Evolutionary conservation across 495 filamentous ascomycete genomes (phyloP).

Genomic region (Penicillium longicatenatum): DNA sequence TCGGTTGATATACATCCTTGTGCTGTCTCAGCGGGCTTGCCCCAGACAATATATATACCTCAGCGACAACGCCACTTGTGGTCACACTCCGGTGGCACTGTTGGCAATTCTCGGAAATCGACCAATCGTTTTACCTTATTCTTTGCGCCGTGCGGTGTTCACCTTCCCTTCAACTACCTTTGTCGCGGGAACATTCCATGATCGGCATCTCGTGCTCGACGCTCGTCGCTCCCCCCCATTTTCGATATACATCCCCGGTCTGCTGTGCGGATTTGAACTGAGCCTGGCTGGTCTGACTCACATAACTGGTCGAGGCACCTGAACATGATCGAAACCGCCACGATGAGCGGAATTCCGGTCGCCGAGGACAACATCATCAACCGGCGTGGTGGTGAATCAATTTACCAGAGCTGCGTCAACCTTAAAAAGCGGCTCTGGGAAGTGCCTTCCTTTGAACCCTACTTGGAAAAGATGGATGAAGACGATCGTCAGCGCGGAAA

Average conservation of each 20-base stretch:
- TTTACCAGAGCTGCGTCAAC: slow-evolving; percentile 92
- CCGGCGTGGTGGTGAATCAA: slow-evolving; percentile 84
- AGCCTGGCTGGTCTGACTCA: slow-evolving; percentile 36
- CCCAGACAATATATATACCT: not conserved
- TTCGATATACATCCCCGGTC: slow-evolving; percentile 22
- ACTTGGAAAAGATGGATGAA: slow-evolving; percentile 63
- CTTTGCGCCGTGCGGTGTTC: slow-evolving; percentile 72
- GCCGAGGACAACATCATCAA: slow-evolving; percentile 93
- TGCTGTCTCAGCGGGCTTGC: slow-evolving; percentile 2
- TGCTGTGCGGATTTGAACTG: slow-evolving; percentile 45
- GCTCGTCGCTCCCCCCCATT: slow-evolving; percentile 28
- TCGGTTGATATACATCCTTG: slow-evolving; percentile 15
- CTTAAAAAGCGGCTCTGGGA: slow-evolving; percentile 76
- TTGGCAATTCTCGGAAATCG: not conserved
- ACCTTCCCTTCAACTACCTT: slow-evolving; percentile 55
- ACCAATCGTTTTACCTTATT: not conserved
- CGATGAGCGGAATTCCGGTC: slow-evolving; percentile 57
- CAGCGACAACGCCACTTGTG: slow-evolving; percentile 2
- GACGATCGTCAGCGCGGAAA: slow-evolving; percentile 60
- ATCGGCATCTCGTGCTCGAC: slow-evolving; percentile 34
- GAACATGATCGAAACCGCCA: slow-evolving; percentile 42
- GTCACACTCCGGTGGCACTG: slow-evolving; percentile 3
- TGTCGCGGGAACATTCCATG: slow-evolving; percentile 32
- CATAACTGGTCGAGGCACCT: slow-evolving; percentile 24
- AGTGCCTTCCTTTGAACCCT: slow-evolving; percentile 79